A percentile compares a stretch with the other conserved stretches of the same genome.
Conservation (phyloP, 768 basidiomycete genomes). For the Boletus huronensis region DNA sequence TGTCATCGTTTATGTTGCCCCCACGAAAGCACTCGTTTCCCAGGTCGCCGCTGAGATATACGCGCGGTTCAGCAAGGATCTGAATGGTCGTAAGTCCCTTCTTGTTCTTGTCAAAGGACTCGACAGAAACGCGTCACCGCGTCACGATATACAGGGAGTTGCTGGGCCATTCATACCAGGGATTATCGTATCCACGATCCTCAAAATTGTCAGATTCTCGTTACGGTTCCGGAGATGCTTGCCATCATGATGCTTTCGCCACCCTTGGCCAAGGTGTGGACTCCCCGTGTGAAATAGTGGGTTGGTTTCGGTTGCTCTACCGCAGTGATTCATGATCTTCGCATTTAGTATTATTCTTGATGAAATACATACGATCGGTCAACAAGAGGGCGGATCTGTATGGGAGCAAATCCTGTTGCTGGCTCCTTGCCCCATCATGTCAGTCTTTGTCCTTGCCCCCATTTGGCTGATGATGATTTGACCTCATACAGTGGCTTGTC, state of each 20-base stretch:
- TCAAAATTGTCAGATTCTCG: constrained; percentile 65
- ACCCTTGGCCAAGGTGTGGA: constrained; percentile 57
- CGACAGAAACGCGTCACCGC: neutral
- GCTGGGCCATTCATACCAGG: constrained; percentile 65
- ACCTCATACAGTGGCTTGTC: constrained; percentile 52
- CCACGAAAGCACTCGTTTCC: constrained; percentile 69
- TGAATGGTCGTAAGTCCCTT: constrained; percentile 40
- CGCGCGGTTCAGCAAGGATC: constrained; percentile 59
- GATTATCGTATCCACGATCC: constrained; percentile 62
- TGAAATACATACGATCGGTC: constrained; percentile 62
- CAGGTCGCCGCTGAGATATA: constrained; percentile 76
- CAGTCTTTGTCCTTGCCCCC: constrained; percentile 19
- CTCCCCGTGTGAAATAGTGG: constrained; percentile 57
- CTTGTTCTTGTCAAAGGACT: neutral
- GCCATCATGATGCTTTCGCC: constrained; percentile 70
- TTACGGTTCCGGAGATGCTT: constrained; percentile 71
- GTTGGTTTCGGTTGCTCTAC: neutral
- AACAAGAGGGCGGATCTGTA: constrained; percentile 63
- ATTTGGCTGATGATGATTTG: neutral
- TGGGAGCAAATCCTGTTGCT: constrained; percentile 76
- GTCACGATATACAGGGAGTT: constrained; percentile 39
- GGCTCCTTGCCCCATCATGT: constrained; percentile 73
- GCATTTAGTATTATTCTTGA: constrained; percentile 54
- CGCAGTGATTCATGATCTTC: neutral
- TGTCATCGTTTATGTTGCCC: constrained; percentile 68